phyloP scores from a whole-genome alignment of 2,329 filamentous ascomycete species.

The Pestalotiopsis sp. region DNA sequence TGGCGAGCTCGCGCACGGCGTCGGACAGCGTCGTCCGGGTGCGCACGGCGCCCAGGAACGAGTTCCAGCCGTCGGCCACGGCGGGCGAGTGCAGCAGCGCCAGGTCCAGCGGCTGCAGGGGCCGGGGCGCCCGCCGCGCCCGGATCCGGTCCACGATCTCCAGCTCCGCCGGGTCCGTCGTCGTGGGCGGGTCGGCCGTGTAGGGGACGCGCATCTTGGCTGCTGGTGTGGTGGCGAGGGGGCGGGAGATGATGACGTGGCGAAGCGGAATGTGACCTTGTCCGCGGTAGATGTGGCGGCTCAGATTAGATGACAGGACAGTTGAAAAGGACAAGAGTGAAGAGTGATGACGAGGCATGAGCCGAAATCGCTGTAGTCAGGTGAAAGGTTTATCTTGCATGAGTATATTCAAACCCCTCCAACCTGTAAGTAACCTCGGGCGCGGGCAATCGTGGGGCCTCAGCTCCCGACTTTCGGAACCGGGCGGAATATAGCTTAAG shows the following conservation, averaged over 20 bases:
- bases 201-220: constrained; percentile 67
- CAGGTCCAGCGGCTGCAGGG: constrained; percentile 74
- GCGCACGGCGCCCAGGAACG: constrained; percentile 64
- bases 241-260: not conserved
- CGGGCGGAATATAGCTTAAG: constrained; percentile 5
- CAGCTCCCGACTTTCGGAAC: constrained; percentile 6
- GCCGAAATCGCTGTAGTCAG: not conserved
- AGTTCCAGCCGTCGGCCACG: constrained; percentile 76
- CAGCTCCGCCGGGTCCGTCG: constrained; percentile 44
- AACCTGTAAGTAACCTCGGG: not conserved
- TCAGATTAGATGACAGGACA: not conserved
- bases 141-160: constrained; percentile 64
- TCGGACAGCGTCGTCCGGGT: constrained; percentile 50
- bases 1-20: constrained; percentile 72
- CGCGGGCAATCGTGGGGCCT: constrained; percentile 5
- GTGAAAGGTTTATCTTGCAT: not conserved
- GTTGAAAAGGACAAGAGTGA: not conserved
- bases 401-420: not conserved
- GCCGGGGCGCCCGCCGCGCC: constrained; percentile 66
- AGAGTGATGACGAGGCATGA: not conserved
- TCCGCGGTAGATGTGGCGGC: not conserved
- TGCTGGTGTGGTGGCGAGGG: constrained; percentile 14
- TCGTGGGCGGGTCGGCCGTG: constrained; percentile 51
- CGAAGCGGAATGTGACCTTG: not conserved
- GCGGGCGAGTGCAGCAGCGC: constrained; percentile 72